Percentiles rank a stretch among this genome's conserved stretches.
phyloP scores from a whole-genome alignment of 768 basidiomycete species.

The Trametes elegans region DNA sequence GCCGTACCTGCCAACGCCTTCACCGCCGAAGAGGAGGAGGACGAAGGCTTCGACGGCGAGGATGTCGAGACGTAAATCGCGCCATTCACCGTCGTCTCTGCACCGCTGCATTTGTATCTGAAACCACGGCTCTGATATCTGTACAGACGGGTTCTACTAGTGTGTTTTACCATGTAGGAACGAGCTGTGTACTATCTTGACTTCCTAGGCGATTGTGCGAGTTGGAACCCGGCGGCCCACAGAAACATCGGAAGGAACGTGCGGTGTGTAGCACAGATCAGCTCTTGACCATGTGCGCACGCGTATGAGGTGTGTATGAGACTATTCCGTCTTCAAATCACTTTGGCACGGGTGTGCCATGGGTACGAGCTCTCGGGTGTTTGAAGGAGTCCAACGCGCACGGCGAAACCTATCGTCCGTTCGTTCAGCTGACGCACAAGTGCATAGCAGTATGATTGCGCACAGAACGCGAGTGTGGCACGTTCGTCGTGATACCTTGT shows the following conservation, averaged over 20 bases:
- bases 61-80: too few species aligned
- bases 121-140: slow-evolving; percentile 11
- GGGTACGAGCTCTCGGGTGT: neutral
- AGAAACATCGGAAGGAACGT: neutral
- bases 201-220: too few species aligned
- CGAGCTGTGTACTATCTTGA: slow-evolving; percentile 2
- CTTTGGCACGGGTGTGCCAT: too few species aligned
- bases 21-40: slow-evolving; percentile 71
- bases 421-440: neutral
- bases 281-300: neutral
- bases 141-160: slow-evolving; percentile 5
- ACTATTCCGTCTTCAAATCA: too few species aligned
- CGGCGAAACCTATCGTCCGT: too few species aligned
- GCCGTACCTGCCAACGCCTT: slow-evolving; percentile 88
- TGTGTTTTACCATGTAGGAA: neutral
- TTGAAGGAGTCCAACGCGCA: neutral
- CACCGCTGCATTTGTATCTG: neutral
- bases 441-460: too few species aligned
- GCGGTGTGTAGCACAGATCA: neutral
- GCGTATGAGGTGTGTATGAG: neutral
- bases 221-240: too few species aligned
- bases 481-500: too few species aligned
- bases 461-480: too few species aligned
- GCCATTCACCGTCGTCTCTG: slow-evolving; percentile 21
- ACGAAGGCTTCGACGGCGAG: slow-evolving; percentile 40